Evolutionary conservation across 495 filamentous ascomycete genomes (phyloP), one percentile per base, ranked within the genome.

Genomic region (Acidiella bohemica): DNA sequence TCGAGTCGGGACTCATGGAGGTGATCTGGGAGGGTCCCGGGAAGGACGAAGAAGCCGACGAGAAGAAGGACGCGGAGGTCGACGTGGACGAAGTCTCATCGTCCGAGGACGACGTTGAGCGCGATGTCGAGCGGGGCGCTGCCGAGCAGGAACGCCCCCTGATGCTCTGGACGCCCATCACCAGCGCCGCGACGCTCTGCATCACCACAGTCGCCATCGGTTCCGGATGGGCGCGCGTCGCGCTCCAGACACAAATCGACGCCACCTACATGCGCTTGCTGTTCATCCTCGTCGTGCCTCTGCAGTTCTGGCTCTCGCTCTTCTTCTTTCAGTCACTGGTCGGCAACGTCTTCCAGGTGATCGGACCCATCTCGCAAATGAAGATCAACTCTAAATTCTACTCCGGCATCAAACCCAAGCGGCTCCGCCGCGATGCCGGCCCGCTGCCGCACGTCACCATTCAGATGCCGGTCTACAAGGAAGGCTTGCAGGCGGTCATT

Each of bases 401-500:
- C 53, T 79, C 75, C 17, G 76, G 69, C 19, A 56, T 58, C 14
- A 39, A 65, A 8, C 71, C 75, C 0, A 52, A 42, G 36, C 39
- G 29, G n/a, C 40, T 46, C 11, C 61, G 51, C 6, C 63, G 70
- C 16, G 57, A 76, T n/a, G 53, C 60, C 39, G 59, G 66, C 18
- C 57, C 33, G 10, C 60, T 80, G 16, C 79, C 79, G 5, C 78
- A 83, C 50, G 66, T 84, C 26, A 83, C 79, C 4, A 78, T 83
- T 43, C 79, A 84, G 56, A 75, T 75, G 63, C 79, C 79, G 5
- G 76, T 84, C 1, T 84, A 81, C 61, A 84, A 80, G 50, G 80
- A 84, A 57, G 76, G 78, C 30, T 61, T 84, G 4, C 57, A 57
- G 16, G 60, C 61, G 18, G 76, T 79, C 53, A 79, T 81, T 38